A percentile compares a stretch with the other conserved stretches of the same genome.
phyloP scores from a whole-genome alignment of 805 yeast species.

The Wickerhamiella kurtzmanii region DNA sequence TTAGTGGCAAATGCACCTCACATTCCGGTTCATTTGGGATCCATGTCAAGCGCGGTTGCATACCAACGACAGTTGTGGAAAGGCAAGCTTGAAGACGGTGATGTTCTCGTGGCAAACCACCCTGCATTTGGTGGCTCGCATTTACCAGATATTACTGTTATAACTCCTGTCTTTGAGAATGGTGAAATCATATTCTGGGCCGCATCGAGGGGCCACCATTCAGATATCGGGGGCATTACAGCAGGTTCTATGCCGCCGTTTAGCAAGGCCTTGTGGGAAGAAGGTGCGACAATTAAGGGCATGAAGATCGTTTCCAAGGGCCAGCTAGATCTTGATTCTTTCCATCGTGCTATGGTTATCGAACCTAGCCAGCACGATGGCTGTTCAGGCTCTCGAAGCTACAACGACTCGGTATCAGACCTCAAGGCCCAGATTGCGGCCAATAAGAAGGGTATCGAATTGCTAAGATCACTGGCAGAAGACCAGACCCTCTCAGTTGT shows the following conservation, averaged over 20 bases:
- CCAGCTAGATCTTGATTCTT: constrained; percentile 57
- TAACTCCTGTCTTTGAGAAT: constrained; percentile 72
- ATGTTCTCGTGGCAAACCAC: constrained; percentile 64
- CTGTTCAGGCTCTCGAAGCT: constrained; percentile 77
- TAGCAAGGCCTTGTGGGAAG: constrained; percentile 72
- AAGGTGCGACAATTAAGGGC: constrained; percentile 78
- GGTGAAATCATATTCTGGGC: constrained; percentile 64
- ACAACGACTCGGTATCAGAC: constrained; percentile 74
- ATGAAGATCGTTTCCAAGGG: constrained; percentile 63
- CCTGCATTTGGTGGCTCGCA: constrained; percentile 82
- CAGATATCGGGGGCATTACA: constrained; percentile 83
- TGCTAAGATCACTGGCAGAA: constrained; percentile 44
- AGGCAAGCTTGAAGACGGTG: constrained; percentile 53
- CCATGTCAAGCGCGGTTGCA: constrained; percentile 69
- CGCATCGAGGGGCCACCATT: constrained; percentile 92
- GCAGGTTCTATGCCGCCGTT: constrained; percentile 96
- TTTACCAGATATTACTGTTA: constrained; percentile 80
- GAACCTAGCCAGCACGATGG: constrained; percentile 76
- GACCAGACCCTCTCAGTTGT: constrained; percentile 53
- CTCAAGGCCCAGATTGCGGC: constrained; percentile 81
- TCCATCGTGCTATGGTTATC: constrained; percentile 45
- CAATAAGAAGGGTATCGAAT: constrained; percentile 66
- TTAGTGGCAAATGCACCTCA: constrained; percentile 82
- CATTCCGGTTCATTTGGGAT: constrained; percentile 75
- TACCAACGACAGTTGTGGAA: constrained; percentile 55